Percentiles rank a stretch among this genome's conserved stretches.
Evolutionary conservation across 1,284 basidiomycete species (phyloP).

Genomic region (Ustilago curta): DNA sequence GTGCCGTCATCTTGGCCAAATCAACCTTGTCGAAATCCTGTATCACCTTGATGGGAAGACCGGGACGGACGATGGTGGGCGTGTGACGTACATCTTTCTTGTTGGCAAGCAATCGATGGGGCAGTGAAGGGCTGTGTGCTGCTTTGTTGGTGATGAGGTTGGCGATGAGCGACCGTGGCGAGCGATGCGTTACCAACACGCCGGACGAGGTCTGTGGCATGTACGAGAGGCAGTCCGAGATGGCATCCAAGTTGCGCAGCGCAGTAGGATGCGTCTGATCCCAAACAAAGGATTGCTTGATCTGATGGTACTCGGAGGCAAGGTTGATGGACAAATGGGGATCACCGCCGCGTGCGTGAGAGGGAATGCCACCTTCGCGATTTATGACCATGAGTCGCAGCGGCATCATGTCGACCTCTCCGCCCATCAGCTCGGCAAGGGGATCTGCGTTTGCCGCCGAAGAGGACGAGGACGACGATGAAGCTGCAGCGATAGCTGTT

Average conservation of each 20-base stretch:
- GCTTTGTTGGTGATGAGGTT: constrained; percentile 99
- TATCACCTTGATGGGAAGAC: constrained; percentile 86
- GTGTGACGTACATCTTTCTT: constrained; percentile 87
- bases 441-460: constrained; percentile 15
- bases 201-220: constrained; percentile 95
- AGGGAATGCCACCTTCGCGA: constrained; percentile 94
- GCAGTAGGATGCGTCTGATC: constrained; percentile 83
- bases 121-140: constrained; percentile 91
- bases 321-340: constrained; percentile 98
- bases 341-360: constrained; percentile 91
- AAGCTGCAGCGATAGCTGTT: neutral
- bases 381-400: constrained; percentile 97
- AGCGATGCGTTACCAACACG: constrained; percentile 96
- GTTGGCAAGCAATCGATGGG: constrained; percentile 89
- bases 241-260: constrained; percentile 86
- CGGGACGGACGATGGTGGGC: constrained; percentile 90
- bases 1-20: constrained; percentile 78
- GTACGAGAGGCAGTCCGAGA: constrained; percentile 86
- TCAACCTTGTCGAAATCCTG: constrained; percentile 78
- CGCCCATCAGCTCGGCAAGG: constrained; percentile 22
- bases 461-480: neutral
- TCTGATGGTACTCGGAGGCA: constrained; percentile 86
- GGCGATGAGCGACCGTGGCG: constrained; percentile 91
- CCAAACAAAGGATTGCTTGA: constrained; percentile 92
- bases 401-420: constrained; percentile 71